Evolutionary conservation across 2,329 filamentous ascomycete species (phyloP).

Genomic region (Cladophialophora bantiana): DNA sequence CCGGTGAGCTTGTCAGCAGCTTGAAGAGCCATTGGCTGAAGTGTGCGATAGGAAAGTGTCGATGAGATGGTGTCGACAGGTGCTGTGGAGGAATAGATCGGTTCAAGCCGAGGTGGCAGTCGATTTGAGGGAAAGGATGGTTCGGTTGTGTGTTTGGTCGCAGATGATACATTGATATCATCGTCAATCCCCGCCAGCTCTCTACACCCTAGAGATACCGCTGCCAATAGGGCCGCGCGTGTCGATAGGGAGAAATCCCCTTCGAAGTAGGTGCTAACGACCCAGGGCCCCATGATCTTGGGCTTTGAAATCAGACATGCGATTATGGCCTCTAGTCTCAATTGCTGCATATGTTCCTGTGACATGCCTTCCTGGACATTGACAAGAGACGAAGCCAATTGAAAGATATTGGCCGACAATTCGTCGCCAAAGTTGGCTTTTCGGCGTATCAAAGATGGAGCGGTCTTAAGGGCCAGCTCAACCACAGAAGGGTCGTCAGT

Average conservation of each 20-base stretch:
- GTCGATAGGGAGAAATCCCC: slow-evolving; percentile 91
- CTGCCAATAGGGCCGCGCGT: slow-evolving; percentile 79
- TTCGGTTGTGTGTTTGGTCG: slow-evolving; percentile 43
- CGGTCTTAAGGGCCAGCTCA: slow-evolving; percentile 77
- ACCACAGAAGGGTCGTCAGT: slow-evolving; percentile 85
- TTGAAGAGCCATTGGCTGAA: slow-evolving; percentile 79
- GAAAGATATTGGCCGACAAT: slow-evolving; percentile 81
- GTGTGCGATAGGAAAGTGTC: slow-evolving; percentile 72
- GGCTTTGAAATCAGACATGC: slow-evolving; percentile 80
- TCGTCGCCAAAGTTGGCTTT: slow-evolving; percentile 90
- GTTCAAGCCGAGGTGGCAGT: slow-evolving; percentile 76
- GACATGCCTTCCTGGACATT: slow-evolving; percentile 87
- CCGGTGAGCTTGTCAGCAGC: slow-evolving; percentile 82
- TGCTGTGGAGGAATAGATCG: slow-evolving; percentile 64
- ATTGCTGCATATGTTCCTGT: slow-evolving; percentile 74
- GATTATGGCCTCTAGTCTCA: slow-evolving; percentile 80
- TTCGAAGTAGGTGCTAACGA: slow-evolving; percentile 83
- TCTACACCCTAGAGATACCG: slow-evolving; percentile 79
- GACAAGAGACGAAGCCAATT: slow-evolving; percentile 77
- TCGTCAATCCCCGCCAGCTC: slow-evolving; percentile 81
- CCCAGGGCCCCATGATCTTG: slow-evolving; percentile 79
- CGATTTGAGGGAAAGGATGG: slow-evolving; percentile 78
- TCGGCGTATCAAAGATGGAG: slow-evolving; percentile 80
- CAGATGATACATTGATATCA: slow-evolving; percentile 50
- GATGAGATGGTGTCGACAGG: slow-evolving; percentile 74